phyloP scores from a whole-genome alignment of 2,329 filamentous ascomycete genomes.

The Teratosphaeria viscida region DNA sequence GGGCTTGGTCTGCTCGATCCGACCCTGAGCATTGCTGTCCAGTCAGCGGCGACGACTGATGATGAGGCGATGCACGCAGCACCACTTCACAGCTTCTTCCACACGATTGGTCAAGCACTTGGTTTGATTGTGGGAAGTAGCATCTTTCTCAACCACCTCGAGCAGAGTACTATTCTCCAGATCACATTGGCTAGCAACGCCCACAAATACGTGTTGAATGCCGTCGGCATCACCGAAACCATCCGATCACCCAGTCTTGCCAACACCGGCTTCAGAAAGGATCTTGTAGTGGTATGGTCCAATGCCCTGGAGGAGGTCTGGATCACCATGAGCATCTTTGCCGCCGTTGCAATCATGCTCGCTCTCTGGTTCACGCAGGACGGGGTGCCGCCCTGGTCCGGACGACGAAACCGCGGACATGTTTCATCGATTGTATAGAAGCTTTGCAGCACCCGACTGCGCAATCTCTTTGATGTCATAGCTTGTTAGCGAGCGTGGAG shows the following conservation, averaged over 20 bases:
- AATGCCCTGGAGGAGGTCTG: background rate
- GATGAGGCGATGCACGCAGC: conserved; percentile 35
- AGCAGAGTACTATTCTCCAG: background rate
- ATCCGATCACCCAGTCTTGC: background rate
- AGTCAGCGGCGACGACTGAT: conserved; percentile 45
- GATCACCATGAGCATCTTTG: background rate
- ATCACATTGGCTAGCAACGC: background rate
- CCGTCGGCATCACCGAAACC: background rate
- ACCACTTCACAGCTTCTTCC: conserved; percentile 58
- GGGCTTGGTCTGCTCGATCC: conserved; percentile 51
- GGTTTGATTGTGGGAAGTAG: conserved; percentile 58
- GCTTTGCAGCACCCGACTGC: background rate
- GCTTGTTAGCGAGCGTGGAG: background rate
- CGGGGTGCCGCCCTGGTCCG: background rate
- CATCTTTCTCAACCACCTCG: conserved; percentile 49
- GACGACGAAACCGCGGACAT: background rate
- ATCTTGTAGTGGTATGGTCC: background rate
- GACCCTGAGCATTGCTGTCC: conserved; percentile 51
- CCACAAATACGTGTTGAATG: background rate
- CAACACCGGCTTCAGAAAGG: background rate
- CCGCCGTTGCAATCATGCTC: background rate
- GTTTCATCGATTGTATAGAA: background rate
- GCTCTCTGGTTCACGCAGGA: background rate
- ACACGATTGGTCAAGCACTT: conserved; percentile 53
- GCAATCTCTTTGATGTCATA: background rate